Conservation (phyloP, 768 basidiomycete species). For the Daedalea quercina region DNA sequence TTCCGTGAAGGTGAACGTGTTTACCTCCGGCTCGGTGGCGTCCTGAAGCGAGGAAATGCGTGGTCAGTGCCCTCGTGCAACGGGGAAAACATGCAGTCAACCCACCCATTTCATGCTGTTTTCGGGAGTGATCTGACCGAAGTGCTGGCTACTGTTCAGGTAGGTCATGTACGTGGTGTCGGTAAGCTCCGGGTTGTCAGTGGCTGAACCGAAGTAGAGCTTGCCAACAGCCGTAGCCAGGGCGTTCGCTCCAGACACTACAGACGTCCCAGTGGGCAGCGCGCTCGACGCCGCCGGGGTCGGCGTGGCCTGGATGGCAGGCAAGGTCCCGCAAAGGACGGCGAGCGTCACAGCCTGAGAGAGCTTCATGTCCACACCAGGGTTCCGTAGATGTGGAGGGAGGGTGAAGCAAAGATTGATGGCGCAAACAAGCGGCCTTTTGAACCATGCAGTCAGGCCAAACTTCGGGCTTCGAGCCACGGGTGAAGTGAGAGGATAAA, state of each 20-base stretch:
- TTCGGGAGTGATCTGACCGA: constrained; percentile 38
- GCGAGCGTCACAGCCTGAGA: not conserved
- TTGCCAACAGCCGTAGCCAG: constrained; percentile 35
- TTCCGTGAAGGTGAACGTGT: constrained; percentile 37
- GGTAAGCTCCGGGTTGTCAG: constrained; percentile 38
- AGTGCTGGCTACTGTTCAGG: constrained; percentile 29
- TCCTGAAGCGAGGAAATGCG: too few relatives aligned
- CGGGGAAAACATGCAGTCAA: too few relatives aligned
- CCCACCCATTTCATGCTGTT: constrained; percentile 42
- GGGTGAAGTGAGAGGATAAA: not conserved
- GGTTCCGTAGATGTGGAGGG: not conserved
- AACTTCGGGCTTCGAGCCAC: not conserved
- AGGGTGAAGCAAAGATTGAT: not conserved
- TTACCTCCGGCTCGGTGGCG: constrained; percentile 43
- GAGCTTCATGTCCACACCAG: not conserved
- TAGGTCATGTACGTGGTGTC: constrained; percentile 32
- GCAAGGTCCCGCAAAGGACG: not conserved
- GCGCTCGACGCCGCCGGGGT: constrained; percentile 8
- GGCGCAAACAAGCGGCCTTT: not conserved
- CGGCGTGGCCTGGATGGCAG: constrained; percentile 1
- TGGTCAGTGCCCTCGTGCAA: too few relatives aligned
- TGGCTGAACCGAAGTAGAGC: constrained; percentile 42
- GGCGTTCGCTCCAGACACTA: constrained; percentile 22
- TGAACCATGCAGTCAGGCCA: not conserved
- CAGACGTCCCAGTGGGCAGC: constrained; percentile 3